Evolutionary conservation across 2,329 filamentous ascomycete species (phyloP).

Genomic region (Microthyrium microscopicum): DNA sequence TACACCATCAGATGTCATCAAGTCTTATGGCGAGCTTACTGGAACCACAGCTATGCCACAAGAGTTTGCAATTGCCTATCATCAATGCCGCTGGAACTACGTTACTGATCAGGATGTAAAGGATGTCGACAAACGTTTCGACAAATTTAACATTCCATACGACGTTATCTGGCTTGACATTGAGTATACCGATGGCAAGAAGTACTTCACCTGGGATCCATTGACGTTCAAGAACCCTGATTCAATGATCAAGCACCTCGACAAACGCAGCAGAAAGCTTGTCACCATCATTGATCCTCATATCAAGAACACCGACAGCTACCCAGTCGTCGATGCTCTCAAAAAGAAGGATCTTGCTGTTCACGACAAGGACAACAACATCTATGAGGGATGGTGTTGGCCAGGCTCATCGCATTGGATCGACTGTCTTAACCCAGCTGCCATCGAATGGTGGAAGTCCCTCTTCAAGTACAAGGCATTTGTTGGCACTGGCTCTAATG

Average conservation of each 20-base stretch:
- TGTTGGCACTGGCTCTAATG: constrained; percentile 70
- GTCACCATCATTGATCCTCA: constrained; percentile 94
- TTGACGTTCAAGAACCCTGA: constrained; percentile 75
- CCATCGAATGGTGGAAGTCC: constrained; percentile 75
- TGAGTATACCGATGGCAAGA: constrained; percentile 91
- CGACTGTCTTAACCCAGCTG: constrained; percentile 87
- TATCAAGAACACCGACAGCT: constrained; percentile 80
- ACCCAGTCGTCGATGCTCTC: constrained; percentile 61
- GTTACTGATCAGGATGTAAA: constrained; percentile 93
- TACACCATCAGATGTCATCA: constrained; percentile 64
- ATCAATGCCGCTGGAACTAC: constrained; percentile 99
- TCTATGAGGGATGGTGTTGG: constrained; percentile 98
- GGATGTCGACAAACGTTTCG: constrained; percentile 90
- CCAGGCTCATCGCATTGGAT: constrained; percentile 94
- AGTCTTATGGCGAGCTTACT: constrained; percentile 74
- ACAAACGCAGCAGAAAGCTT: constrained; percentile 70
- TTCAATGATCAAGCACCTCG: constrained; percentile 76
- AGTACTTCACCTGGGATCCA: constrained; percentile 95
- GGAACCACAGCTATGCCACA: constrained; percentile 84
- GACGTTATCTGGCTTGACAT: constrained; percentile 99
- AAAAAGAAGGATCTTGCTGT: constrained; percentile 71
- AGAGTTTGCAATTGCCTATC: constrained; percentile 81
- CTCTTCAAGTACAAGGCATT: constrained; percentile 82
- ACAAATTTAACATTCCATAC: constrained; percentile 88
- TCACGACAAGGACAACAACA: constrained; percentile 73